Evolutionary conservation across 768 basidiomycete genomes (phyloP).

Genomic region (Piloderma croceum): DNA sequence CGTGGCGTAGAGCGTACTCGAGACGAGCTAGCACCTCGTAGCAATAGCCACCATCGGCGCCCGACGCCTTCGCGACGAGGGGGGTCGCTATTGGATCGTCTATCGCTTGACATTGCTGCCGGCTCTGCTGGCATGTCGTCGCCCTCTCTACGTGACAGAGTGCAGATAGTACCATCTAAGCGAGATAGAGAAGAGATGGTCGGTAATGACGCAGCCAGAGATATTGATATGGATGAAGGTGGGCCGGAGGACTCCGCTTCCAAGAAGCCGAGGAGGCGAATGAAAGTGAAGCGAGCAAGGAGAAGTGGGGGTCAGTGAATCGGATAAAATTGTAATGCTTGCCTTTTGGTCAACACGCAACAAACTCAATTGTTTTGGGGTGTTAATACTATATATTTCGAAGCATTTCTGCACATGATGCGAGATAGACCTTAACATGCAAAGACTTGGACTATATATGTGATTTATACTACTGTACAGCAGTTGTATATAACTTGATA

Average conservation of each 20-base stretch:
- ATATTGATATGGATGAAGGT: slow-evolving; percentile 16
- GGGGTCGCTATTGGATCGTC: slow-evolving; percentile 34
- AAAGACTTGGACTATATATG: too few species aligned
- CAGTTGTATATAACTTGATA: too few species aligned
- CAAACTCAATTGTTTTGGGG: too few species aligned
- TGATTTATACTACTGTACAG: too few species aligned
- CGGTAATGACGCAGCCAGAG: slow-evolving; percentile 8
- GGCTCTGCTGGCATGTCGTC: slow-evolving; percentile 6
- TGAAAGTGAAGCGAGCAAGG: slow-evolving; percentile 3
- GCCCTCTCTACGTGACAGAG: slow-evolving; percentile 31
- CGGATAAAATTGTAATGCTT: too few species aligned
- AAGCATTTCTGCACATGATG: too few species aligned
- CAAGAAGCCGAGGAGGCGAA: neutral
- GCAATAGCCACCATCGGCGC: slow-evolving; percentile 3
- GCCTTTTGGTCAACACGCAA: too few species aligned
- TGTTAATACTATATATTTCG: too few species aligned
- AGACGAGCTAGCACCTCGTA: neutral
- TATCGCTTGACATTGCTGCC: slow-evolving; percentile 21
- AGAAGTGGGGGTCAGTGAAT: too few species aligned
- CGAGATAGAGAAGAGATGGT: slow-evolving; percentile 26
- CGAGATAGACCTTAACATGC: too few species aligned
- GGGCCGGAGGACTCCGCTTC: slow-evolving; percentile 1
- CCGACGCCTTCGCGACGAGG: slow-evolving; percentile 21
- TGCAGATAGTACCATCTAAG: slow-evolving; percentile 29
- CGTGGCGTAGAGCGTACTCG: neutral